phyloP scores from a whole-genome alignment of 1,284 basidiomycete genomes.

The Sporisorium iseilematis-ciliati region DNA sequence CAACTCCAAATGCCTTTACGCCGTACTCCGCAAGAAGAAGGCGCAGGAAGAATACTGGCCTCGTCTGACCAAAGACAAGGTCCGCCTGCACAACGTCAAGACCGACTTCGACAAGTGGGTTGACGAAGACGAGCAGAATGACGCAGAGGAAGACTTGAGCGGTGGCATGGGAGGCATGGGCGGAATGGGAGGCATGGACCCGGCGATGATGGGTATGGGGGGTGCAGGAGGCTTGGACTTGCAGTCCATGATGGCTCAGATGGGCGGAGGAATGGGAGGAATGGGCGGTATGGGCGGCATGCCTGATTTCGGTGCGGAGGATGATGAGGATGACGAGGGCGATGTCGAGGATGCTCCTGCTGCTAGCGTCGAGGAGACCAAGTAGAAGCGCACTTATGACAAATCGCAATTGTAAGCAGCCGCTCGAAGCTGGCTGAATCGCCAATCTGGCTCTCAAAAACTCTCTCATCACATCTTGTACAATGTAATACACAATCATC shows the following conservation, averaged over 20 bases:
- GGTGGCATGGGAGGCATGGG: conserved; percentile 71
- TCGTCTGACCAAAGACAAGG: conserved; percentile 69
- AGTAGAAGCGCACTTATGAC: conserved; percentile 23
- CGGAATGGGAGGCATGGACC: conserved; percentile 62
- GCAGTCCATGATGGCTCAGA: conserved; percentile 32
- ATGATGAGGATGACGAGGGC: conserved; percentile 57
- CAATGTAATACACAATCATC: too few species aligned
- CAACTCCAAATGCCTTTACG: conserved; percentile 67
- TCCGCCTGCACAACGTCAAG: conserved; percentile 70
- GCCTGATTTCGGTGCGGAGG: conserved; percentile 42
- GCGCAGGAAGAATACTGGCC: conserved; percentile 69
- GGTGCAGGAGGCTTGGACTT: conserved; percentile 40
- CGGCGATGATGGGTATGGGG: conserved; percentile 29
- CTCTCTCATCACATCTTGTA: background rate
- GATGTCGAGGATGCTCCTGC: conserved; percentile 69
- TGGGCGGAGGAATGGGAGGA: conserved; percentile 36
- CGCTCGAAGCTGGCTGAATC: too few species aligned
- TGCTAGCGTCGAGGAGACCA: conserved; percentile 32
- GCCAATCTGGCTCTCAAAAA: background rate
- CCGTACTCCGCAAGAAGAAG: conserved; percentile 67
- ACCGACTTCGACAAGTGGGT: conserved; percentile 71
- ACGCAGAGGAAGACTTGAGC: conserved; percentile 48
- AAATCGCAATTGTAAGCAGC: background rate
- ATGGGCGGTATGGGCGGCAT: conserved; percentile 27
- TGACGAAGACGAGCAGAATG: conserved; percentile 70